phyloP scores from a whole-genome alignment of 306 rosid genomes.

The Canavalia gladiata region DNA sequence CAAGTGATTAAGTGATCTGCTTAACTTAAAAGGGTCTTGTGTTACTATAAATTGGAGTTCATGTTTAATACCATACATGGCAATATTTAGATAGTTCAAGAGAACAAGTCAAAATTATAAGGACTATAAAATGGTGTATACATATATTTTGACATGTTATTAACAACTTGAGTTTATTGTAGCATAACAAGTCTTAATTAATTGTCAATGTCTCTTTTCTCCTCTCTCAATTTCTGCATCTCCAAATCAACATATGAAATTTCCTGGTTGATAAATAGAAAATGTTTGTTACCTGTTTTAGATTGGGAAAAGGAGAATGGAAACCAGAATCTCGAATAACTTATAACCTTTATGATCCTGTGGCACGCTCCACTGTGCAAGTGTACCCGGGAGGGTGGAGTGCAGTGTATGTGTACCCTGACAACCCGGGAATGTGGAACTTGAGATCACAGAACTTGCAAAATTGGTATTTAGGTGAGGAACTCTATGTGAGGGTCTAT shows the following conservation, averaged over 20 bases:
- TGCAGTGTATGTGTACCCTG: constrained; percentile 82
- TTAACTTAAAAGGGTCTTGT: neutral
- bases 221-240: neutral
- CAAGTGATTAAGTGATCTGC: neutral
- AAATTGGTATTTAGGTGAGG: constrained; percentile 79
- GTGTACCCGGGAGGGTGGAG: constrained; percentile 81
- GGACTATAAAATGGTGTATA: neutral
- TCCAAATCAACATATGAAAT: neutral
- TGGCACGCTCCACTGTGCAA: constrained; percentile 68
- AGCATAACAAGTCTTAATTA: no score
- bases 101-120: neutral
- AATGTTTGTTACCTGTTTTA: constrained; percentile 9
- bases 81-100: neutral
- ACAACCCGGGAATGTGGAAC: constrained; percentile 94
- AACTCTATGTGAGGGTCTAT: constrained; percentile 73
- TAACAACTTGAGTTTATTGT: neutral
- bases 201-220: neutral
- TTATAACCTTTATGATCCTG: constrained; percentile 66
- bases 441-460: constrained; percentile 76
- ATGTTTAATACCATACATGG: neutral
- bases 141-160: neutral
- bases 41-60: neutral
- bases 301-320: constrained; percentile 69
- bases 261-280: neutral
- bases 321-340: constrained; percentile 30